These are phyloP conservation scores for Penicillium aurantiogriseum DNA, from an alignment of 2,329 filamentous ascomycete species.

Conservation along the genomic window DNA sequence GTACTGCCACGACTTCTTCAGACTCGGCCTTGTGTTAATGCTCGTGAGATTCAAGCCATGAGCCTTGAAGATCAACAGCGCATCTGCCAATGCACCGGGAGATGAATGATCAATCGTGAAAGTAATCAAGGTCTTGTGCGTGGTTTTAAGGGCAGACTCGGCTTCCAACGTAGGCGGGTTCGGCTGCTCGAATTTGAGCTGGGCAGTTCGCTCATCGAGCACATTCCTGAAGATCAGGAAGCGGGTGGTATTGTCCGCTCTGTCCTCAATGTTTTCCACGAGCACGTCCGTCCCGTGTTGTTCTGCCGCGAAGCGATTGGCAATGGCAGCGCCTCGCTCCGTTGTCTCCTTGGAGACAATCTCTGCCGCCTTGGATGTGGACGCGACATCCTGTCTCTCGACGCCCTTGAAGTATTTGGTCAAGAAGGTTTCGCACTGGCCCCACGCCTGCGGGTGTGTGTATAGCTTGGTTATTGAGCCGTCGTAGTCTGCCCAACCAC, in stretches of 20 bases:
- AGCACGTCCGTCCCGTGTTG: constrained; percentile 69
- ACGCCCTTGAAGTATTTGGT: constrained; percentile 65
- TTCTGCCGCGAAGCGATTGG: constrained; percentile 69
- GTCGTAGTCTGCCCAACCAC: constrained; percentile 39
- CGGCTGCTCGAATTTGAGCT: constrained; percentile 18
- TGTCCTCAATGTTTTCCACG: constrained; percentile 49
- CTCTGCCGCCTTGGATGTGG: constrained; percentile 81
- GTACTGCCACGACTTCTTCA: constrained; percentile 77
- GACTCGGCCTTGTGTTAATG: constrained; percentile 82
- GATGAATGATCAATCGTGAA: constrained; percentile 77
- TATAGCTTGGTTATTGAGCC: constrained; percentile 72
- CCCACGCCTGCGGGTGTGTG: constrained; percentile 93
- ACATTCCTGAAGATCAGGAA: constrained; percentile 47
- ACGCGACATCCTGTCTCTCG: constrained; percentile 80
- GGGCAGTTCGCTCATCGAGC: constrained; percentile 26
- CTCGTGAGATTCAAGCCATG: constrained; percentile 79
- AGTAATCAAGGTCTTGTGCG: constrained; percentile 69
- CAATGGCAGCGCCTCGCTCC: constrained; percentile 72
- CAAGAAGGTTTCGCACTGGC: constrained; percentile 80
- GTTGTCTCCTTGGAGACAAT: constrained; percentile 60
- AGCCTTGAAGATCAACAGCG: constrained; percentile 72
- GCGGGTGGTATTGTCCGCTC: constrained; percentile 47
- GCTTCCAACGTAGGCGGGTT: constrained; percentile 8
- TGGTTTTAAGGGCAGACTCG: constrained; percentile 2
- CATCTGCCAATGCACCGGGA: constrained; percentile 80